Base-by-base conservation (phyloP, 2,329 filamentous ascomycete species). In the Didymella exigua region DNA sequence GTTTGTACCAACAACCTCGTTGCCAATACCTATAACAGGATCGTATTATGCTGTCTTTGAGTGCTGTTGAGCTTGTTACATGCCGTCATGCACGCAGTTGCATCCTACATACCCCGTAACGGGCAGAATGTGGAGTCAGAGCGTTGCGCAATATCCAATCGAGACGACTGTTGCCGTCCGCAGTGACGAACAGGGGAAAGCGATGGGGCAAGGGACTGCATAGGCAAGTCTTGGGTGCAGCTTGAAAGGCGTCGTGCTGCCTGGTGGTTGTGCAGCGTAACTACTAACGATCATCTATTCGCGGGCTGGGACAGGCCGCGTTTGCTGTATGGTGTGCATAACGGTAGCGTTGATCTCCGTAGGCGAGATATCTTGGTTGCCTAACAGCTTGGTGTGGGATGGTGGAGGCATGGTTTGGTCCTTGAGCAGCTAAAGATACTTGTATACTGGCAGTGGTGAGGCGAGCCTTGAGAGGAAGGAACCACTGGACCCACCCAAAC, bases 251-350 rank as follows among this genome's bases (percentile, higher is more conserved):
- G 47, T 60, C 56, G 54, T 55, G 60, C 62, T 60, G 49, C 37
- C 58, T 62, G 36, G 36, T 54, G 56, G 43, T 68, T 63, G 63
- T 66, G 63, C 37, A 36, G 31, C 38, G 59, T 43, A 41, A 62
- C 47, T 55, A 42, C 29, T 43, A 41, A 62, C 47, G 55, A 42
- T 27, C 26, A 52, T 49, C 46, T 50, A 68, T 66, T 66, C 55
- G 65, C 38, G 51, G 47, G 47, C 34, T 30, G 27, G 16, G 16
- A 9, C 48, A 58, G 57, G 56, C 60, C 46, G 42, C 49, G 21
- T 61, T 63, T 65, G 54, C 54, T 59, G 52, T 60, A 62, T 62
- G 59, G 60, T 61, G 51, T 60, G 44, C 48, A 56, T 59, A 47
- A 43, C 31, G 37, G 55, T 54, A 43, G 52, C 48, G 45, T 49